Evolutionary conservation across 2,329 filamentous ascomycete species (phyloP).

Genomic region (Ascosphaera acerosa): DNA sequence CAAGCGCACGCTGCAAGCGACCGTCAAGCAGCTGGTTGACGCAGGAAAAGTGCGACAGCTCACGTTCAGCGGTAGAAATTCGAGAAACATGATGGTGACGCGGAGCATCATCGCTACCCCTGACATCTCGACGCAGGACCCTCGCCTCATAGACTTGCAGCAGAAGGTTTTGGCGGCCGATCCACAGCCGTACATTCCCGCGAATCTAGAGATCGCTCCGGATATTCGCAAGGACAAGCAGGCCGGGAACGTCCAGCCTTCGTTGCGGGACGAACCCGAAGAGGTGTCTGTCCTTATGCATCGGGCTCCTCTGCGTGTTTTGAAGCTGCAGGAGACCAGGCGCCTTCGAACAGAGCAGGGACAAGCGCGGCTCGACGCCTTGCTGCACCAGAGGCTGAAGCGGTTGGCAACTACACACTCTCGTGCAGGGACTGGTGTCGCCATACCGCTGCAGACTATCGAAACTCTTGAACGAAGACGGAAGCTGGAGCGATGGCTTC

Average conservation of each 20-base stretch:
- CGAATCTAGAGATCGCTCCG: constrained; percentile 16
- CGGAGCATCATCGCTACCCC: constrained; percentile 25
- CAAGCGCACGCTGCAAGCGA: constrained; percentile 24
- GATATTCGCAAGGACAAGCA: constrained; percentile 10
- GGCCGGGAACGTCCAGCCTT: constrained; percentile 1
- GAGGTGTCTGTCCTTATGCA: constrained; percentile 15
- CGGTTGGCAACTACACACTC: not conserved
- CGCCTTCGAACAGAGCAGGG: not conserved
- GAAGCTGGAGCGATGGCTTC: not conserved
- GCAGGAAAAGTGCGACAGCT: constrained; percentile 26
- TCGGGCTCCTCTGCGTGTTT: constrained; percentile 9
- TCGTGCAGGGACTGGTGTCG: not conserved
- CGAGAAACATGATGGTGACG: constrained; percentile 23
- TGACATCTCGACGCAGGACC: constrained; percentile 20
- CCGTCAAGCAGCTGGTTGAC: constrained; percentile 25
- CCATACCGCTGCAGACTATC: not conserved
- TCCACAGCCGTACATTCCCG: constrained; percentile 21
- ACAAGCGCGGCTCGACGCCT: not conserved
- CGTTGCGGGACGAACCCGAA: constrained; percentile 8
- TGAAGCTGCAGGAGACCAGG: not conserved
- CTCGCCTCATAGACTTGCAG: constrained; percentile 24
- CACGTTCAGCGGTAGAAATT: constrained; percentile 25
- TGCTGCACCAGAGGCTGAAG: not conserved
- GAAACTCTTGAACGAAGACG: not conserved
- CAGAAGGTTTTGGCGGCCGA: constrained; percentile 23